Base-by-base conservation (phyloP, 2,329 filamentous ascomycete species). In the Scedosporium boydii region DNA sequence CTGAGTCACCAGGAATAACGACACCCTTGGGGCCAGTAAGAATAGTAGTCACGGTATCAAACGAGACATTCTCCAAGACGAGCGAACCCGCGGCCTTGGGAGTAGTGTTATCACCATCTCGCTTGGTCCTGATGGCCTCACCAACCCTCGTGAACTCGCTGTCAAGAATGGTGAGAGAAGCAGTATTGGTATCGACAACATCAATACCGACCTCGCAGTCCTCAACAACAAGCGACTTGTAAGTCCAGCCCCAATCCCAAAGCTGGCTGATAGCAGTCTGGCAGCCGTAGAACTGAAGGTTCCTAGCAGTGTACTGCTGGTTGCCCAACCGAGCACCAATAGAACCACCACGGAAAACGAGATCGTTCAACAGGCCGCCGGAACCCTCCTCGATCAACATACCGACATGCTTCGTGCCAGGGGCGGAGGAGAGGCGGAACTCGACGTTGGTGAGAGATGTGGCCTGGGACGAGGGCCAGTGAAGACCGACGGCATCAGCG, bases 211-310 rank as follows among this genome's bases (percentile, higher is more conserved):
- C 77, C 9, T 76, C 76, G 69, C 86, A 89, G 69, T 87, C 79
- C 69, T 84, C 80, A 72, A 90, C 83, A 27, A 74, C 77, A 21
- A 89, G 70, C 23, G 82, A 84, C 73, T 89, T 88, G 77, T 89
- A 89, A 4, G 85, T 87, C 86, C 87, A 91, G 1, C 85, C 82
- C 89, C 88, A 91, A 71, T 88, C 84, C 88, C 88, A 91, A 65
- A 87, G 82, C 77, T 90, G 86, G 71, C 81, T 82, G 63, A 91
- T 85, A 57, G 86, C 89, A 10, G 85, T 88, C 67, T 85, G 77
- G 66, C 84, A 83, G 64, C 81, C 78, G 67, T 82, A 83, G 74
- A 91, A 88, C 23, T 80, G 85, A 66, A 89, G 69, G 69, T 90
- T 89, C 27, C 86, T 80, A 59, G 86, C 85, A 14, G 87, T 89